Evolutionary conservation across 2,329 filamentous ascomycete genomes (phyloP).

Genomic region (Penicillium sp.): DNA sequence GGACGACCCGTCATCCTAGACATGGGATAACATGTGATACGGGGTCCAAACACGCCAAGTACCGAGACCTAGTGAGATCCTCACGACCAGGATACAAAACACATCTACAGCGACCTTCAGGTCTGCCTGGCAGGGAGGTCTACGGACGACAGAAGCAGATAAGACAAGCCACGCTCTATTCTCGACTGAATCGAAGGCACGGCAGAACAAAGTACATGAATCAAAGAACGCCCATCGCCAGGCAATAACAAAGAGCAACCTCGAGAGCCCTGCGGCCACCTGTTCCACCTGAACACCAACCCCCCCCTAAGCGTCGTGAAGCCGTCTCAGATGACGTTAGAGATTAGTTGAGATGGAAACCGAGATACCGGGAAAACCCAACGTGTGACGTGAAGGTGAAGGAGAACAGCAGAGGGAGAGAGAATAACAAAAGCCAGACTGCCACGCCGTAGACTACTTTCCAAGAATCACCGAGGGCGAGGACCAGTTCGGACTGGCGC

Average conservation of each 20-base stretch:
- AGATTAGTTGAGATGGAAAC: slow-evolving; percentile 29
- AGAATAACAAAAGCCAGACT: slow-evolving; percentile 19
- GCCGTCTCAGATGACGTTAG: slow-evolving; percentile 24
- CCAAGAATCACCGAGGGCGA: slow-evolving; percentile 23
- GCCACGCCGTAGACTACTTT: slow-evolving; percentile 33
- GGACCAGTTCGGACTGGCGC: slow-evolving; percentile 8
- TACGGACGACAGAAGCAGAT: background rate
- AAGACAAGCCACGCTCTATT: slow-evolving; percentile 25
- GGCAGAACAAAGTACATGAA: slow-evolving; percentile 31
- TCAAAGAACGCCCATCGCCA: slow-evolving; percentile 32
- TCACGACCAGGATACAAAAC: too few species aligned
- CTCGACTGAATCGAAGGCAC: slow-evolving; percentile 1
- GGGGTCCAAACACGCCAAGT: too few species aligned
- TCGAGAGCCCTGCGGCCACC: slow-evolving; percentile 25
- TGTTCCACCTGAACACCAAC: slow-evolving; percentile 32
- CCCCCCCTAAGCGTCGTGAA: slow-evolving; percentile 24
- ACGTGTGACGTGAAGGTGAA: too few species aligned
- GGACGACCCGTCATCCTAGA: too few species aligned
- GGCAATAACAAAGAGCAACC: slow-evolving; percentile 25
- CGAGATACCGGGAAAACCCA: slow-evolving; percentile 23
- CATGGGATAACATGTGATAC: too few species aligned
- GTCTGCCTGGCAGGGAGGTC: too few species aligned
- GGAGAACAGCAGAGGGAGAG: slow-evolving; percentile 15
- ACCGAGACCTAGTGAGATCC: too few species aligned
- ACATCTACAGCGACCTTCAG: too few species aligned